phyloP scores from a whole-genome alignment of 768 basidiomycete species.

The Suillus brevipes region DNA sequence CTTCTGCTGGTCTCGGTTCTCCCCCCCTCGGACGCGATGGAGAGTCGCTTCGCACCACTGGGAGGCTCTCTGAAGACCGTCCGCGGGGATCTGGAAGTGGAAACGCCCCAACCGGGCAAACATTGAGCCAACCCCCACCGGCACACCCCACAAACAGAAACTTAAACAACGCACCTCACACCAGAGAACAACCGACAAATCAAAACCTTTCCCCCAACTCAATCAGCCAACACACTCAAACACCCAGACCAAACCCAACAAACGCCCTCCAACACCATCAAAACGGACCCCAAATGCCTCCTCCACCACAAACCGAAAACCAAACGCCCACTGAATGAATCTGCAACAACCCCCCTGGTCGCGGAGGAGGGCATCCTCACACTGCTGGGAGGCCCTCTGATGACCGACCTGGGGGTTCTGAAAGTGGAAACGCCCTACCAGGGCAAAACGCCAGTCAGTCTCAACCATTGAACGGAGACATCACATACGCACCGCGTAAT shows the following conservation, averaged over 20 bases:
- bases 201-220: not conserved
- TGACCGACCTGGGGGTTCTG: not conserved
- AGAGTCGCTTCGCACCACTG: not conserved
- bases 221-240: not conserved
- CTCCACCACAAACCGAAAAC: not conserved
- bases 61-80: not conserved
- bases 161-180: too few relatives aligned
- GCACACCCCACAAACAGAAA: too few relatives aligned
- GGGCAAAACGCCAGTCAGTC: not conserved
- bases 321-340: too few relatives aligned
- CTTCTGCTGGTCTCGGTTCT: not conserved
- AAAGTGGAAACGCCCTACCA: not conserved
- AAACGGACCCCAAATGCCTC: not conserved
- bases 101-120: not conserved
- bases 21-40: accelerated
- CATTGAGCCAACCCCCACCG: too few relatives aligned
- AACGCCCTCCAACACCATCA: not conserved
- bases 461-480: not conserved
- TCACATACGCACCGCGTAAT: too few relatives aligned
- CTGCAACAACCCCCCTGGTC: not conserved
- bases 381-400: not conserved
- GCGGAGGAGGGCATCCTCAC: not conserved
- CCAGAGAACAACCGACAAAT: not conserved
- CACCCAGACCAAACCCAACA: too few relatives aligned
- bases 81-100: not conserved